Conservation (phyloP, 805 yeast species). For the Candida dajiaensis region DNA sequence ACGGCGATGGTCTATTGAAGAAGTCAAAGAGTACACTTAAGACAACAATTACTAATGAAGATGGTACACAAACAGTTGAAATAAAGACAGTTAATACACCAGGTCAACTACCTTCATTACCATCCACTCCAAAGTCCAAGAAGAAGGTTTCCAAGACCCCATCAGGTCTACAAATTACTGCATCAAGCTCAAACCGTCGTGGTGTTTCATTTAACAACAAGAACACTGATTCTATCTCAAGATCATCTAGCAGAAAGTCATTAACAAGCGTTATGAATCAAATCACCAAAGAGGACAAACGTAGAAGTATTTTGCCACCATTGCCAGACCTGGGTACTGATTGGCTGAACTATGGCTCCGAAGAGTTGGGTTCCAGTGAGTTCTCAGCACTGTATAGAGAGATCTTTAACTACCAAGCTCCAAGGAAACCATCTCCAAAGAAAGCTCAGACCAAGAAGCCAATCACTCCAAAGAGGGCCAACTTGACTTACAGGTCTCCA, state of each 20-base stretch:
- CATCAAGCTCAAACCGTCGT: slow-evolving; percentile 26
- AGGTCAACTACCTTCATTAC: slow-evolving; percentile 8
- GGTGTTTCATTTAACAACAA: slow-evolving; percentile 26
- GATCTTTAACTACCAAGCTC: slow-evolving; percentile 20
- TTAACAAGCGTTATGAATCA: slow-evolving; percentile 3
- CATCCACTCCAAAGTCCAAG: slow-evolving; percentile 14
- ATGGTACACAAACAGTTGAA: slow-evolving; percentile 21
- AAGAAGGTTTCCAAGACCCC: slow-evolving; percentile 18
- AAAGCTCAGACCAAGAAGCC: not conserved
- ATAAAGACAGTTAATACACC: slow-evolving; percentile 9
- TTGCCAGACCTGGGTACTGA: slow-evolving; percentile 22
- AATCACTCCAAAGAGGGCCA: not conserved
- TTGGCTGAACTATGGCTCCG: slow-evolving; percentile 17
- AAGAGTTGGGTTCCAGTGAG: slow-evolving; percentile 19
- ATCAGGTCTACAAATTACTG: slow-evolving; percentile 25
- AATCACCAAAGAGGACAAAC: slow-evolving; percentile 12
- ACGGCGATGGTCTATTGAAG: slow-evolving; percentile 30
- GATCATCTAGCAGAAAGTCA: slow-evolving; percentile 22
- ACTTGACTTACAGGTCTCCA: slow-evolving; percentile 1
- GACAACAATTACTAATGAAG: slow-evolving; percentile 32
- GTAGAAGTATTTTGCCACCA: slow-evolving; percentile 24
- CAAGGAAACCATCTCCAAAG: slow-evolving; percentile 8
- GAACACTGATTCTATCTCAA: slow-evolving; percentile 11
- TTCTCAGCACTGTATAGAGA: slow-evolving; percentile 26
- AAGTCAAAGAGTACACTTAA: slow-evolving; percentile 35